These are phyloP conservation scores for Lecanosticta acicola DNA, from an alignment of 2,329 filamentous ascomycete species.

Conservation along the genomic window DNA sequence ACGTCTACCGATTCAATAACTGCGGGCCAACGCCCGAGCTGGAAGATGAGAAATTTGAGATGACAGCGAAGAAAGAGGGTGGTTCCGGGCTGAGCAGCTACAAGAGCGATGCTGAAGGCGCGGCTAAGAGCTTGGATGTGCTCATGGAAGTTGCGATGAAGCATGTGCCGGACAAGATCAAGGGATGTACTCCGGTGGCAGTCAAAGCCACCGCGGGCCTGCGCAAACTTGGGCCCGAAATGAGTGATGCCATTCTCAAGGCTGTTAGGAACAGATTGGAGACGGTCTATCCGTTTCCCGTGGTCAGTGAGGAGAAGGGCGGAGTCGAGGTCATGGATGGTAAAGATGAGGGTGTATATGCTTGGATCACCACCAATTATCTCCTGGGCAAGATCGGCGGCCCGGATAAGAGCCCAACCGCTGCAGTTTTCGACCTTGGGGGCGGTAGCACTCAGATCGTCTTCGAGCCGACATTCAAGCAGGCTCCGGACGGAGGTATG, in stretches of 20 bases:
- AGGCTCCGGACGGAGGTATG: conserved; percentile 66
- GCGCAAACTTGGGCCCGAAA: conserved; percentile 74
- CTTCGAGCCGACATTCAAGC: conserved; percentile 89
- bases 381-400: conserved; percentile 95
- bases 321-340: conserved; percentile 98
- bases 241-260: conserved; percentile 76
- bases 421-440: conserved; percentile 91
- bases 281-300: conserved; percentile 86
- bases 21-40: conserved; percentile 92
- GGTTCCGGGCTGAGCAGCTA: conserved; percentile 79
- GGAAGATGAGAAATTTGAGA: conserved; percentile 86
- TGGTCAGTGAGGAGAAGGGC: conserved; percentile 75
- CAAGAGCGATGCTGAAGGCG: conserved; percentile 75
- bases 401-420: conserved; percentile 82
- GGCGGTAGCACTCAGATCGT: conserved; percentile 97
- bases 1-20: conserved; percentile 99
- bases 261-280: conserved; percentile 81
- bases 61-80: conserved; percentile 80
- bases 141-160: conserved; percentile 82
- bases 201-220: conserved; percentile 96
- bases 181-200: conserved; percentile 88
- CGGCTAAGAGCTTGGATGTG: conserved; percentile 81
- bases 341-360: conserved; percentile 93
- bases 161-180: conserved; percentile 79
- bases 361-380: conserved; percentile 99